Base-by-base conservation (phyloP, 768 basidiomycete genomes). In the Exsudoporus frostii region DNA sequence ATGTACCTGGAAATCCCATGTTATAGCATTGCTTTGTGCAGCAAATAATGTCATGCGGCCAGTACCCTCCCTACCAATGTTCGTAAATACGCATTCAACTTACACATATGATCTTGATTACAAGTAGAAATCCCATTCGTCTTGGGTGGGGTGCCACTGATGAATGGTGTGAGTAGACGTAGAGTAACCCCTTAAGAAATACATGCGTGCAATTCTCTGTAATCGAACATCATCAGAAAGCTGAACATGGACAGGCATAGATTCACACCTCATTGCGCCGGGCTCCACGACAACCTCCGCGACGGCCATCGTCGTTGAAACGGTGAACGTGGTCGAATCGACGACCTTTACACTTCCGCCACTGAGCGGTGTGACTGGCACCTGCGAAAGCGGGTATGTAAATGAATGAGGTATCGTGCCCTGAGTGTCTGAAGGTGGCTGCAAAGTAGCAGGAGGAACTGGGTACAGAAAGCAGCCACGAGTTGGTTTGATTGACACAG, bases 71-170 rank as follows among this genome's bases (percentile, higher is more conserved):
- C 82, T 86, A 54, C 10, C 17, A 17, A 25, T 24, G 27, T 48
- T 54, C 33, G 44, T 53, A 27, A 49, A 41, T 39, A 44, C 5
- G 36, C 14, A 9, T 22, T 37, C 5, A 37, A 8, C 7, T 8
- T n/a, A 13, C 11, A 27, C 30, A 30, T 33, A 5, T 2, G 11
- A 29, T 19, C 11, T 45, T 50, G n/a, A 73, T 50, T 63, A 82
- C 82, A 84, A 50, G 76, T 76, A 81, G 65, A 76, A 81, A 45
- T 70, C 74, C 84, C 84, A 86, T 68, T 85, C 84, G 53, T 84
- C 81, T 59, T 82, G 73, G 11, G 80, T 82, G 7, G 86, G 85
- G 57, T 87, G 86, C 86, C 86, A 87, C 84, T 85, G 41, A 48
- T 7, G 20, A 29, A 54, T 27, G 22, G 27, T 4, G 5, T 53